Evolutionary conservation across 345 rosid genomes (phyloP).

Genomic region (Luvunga scandens): DNA sequence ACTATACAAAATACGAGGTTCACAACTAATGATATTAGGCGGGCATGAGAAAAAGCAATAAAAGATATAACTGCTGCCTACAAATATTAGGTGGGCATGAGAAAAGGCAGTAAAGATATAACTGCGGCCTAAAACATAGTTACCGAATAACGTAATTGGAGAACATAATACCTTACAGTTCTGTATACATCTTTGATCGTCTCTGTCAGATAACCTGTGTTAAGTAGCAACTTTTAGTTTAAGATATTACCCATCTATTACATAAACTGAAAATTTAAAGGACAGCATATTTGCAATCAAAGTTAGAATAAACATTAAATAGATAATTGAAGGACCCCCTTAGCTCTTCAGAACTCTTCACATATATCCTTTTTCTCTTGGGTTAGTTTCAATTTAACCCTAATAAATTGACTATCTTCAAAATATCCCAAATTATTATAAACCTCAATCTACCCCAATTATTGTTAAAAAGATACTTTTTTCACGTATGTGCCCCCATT

Average conservation of each 20-base stretch:
- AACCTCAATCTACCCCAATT: too few relatives aligned
- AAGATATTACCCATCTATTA: background rate
- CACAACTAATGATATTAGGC: background rate
- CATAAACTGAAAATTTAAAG: background rate
- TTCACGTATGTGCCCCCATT: too few relatives aligned
- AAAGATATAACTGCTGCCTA: background rate
- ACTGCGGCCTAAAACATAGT: background rate
- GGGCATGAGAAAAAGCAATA: background rate
- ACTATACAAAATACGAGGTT: background rate
- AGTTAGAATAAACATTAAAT: background rate
- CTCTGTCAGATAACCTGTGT: conserved; percentile 42
- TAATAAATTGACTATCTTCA: too few relatives aligned
- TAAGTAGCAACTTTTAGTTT: conserved; percentile 14
- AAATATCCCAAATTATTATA: too few relatives aligned
- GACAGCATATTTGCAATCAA: background rate
- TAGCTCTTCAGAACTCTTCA: too few relatives aligned
- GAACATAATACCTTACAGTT: conserved; percentile 26
- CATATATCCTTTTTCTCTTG: too few relatives aligned
- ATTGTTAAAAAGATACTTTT: too few relatives aligned
- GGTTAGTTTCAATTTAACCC: too few relatives aligned
- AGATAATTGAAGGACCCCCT: background rate
- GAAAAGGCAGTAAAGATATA: background rate
- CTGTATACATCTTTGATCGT: conserved; percentile 28
- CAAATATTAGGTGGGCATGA: background rate
- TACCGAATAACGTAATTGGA: background rate